Evolutionary conservation across 441 rosid genomes (phyloP), one percentile per base, ranked within the genome.

Genomic region (Mallotus japonicus): DNA sequence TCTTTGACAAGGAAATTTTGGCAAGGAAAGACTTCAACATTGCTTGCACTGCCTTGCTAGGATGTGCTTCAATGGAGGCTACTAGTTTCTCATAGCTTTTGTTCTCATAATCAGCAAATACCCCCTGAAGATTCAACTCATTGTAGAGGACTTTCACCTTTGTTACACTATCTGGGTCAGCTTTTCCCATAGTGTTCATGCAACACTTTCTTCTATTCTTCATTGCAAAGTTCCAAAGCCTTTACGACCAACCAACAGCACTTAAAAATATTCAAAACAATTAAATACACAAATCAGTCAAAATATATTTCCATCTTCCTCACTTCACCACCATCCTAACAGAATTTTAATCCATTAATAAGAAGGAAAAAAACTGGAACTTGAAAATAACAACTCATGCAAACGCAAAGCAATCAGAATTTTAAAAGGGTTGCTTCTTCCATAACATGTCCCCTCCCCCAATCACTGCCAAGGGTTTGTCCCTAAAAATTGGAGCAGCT

Each of bases 191-290:
- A 92, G 84, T 86, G 89, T 67, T 87, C 98, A 76, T 82, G 54
- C 79, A 93, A 70, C n/a, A 86, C 54, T 84, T 85, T 85, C 85
- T 90, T 88, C 75, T 93, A 96, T 69, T 88, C 93, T 76, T 87
- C 86, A 17, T 78, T 87, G 82, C 90, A 83, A 22, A 81, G 81
- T 78, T 89, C 93, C 71, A 91, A 80, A 14, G 95, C 97, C 80
- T 85, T 93, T 34, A 91, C 97, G 40, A 88, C 93, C 88, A 93
- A 75, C 95, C 98, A 93, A 14, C 97, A 91, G 88, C 98, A 91
- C 84, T 93, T 93, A 63, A 90, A 91, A 82, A 24, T 24, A 24
- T 34, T 34, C 37, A 34, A 34, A 24, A 24, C 37, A 34, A 34
- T 34, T 5, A 34, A 34, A 34, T 34, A 34, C 37, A 34, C 37